A percentile compares a stretch with the other conserved stretches of the same genome.
phyloP scores from a whole-genome alignment of 2,329 filamentous ascomycete genomes.

The Xylaria sp. region DNA sequence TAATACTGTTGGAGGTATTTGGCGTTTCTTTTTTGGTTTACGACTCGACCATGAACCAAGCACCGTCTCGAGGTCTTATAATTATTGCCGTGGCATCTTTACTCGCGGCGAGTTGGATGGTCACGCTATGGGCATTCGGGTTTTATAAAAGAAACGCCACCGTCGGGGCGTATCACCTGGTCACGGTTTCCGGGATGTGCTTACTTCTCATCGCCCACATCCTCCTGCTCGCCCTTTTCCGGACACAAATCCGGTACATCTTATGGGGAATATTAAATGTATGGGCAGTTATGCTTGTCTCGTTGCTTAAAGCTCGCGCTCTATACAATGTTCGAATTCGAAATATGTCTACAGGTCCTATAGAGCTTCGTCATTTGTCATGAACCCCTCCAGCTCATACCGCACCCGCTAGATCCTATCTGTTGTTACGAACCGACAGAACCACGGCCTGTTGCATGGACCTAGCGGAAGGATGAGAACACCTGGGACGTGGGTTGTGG shows the following conservation, averaged over 20 bases:
- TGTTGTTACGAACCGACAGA: too few species aligned
- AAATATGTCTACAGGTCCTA: slow-evolving; percentile 11
- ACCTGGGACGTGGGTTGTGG: not conserved
- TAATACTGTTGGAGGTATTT: slow-evolving; percentile 5
- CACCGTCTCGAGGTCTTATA: not conserved
- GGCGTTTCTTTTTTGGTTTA: slow-evolving; percentile 8
- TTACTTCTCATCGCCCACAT: slow-evolving; percentile 9
- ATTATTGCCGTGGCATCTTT: slow-evolving; percentile 8
- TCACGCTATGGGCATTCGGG: slow-evolving; percentile 1
- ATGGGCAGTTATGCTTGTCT: slow-evolving; percentile 17
- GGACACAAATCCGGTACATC: slow-evolving; percentile 9
- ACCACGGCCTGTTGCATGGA: not conserved
- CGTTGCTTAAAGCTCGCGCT: slow-evolving; percentile 14
- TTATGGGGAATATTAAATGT: slow-evolving; percentile 13
- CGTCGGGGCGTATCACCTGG: not conserved
- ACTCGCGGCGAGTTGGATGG: slow-evolving; percentile 5
- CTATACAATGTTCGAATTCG: slow-evolving; percentile 1
- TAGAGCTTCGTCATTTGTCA: slow-evolving; percentile 15
- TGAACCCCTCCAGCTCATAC: not conserved
- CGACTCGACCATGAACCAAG: slow-evolving; percentile 1
- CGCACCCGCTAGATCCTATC: not conserved
- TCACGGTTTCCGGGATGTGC: not conserved
- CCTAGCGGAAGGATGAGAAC: slow-evolving; percentile 11
- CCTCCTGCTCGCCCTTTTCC: slow-evolving; percentile 13
- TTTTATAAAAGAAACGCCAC: slow-evolving; percentile 9